Conservation (phyloP, 441 rosid genomes). For the Corymbia calophylla region DNA sequence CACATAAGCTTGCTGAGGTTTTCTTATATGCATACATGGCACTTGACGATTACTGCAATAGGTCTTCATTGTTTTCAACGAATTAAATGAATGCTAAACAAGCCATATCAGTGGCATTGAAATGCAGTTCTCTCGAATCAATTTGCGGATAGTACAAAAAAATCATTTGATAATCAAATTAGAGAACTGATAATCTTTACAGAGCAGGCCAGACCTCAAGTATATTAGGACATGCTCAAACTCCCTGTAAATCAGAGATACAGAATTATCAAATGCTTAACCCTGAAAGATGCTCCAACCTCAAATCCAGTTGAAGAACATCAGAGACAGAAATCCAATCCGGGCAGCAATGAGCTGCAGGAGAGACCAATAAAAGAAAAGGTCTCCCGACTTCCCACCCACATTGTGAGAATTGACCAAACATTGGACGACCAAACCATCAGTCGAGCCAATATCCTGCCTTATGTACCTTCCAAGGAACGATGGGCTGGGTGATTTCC, state of each 20-base stretch:
- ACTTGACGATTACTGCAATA: neutral
- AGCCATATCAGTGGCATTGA: neutral
- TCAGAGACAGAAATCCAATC: neutral
- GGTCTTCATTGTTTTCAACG: neutral
- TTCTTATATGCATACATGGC: neutral
- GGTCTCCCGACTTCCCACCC: neutral
- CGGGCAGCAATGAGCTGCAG: conserved; percentile 4
- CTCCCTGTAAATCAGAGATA: neutral
- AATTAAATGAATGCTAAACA: neutral
- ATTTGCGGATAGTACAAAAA: neutral
- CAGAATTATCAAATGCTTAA: neutral
- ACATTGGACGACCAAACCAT: conserved; percentile 3
- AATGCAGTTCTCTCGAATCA: neutral
- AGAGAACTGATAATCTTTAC: neutral
- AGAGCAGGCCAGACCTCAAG: neutral
- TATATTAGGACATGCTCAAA: neutral
- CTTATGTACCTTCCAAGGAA: neutral
- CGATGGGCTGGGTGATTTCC: neutral
- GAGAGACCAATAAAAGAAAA: neutral
- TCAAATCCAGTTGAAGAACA: neutral
- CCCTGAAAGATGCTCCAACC: neutral
- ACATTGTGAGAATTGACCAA: neutral
- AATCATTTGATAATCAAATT: neutral
- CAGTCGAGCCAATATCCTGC: conserved; percentile 2
- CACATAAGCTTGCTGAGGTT: neutral